Conservation (phyloP, 208 protist species). For the Acanthamoeba divionensis region DNA sequence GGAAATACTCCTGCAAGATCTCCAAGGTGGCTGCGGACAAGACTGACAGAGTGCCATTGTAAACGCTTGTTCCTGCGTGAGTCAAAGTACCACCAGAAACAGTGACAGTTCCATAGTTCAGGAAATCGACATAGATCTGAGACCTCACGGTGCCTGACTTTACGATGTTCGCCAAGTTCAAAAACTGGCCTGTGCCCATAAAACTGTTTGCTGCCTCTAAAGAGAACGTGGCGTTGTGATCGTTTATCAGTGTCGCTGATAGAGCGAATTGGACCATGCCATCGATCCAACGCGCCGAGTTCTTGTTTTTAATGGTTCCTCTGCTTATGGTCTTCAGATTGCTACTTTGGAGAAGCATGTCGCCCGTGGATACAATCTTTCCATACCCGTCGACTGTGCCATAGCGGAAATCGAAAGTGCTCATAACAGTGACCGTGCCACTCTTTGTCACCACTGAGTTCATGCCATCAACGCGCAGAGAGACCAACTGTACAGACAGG, state of each 20-base stretch:
- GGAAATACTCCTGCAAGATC: background rate
- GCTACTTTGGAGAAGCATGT: background rate
- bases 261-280: background rate
- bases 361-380: background rate
- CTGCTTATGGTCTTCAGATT: background rate
- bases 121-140: background rate
- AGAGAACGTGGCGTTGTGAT: background rate
- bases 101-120: background rate
- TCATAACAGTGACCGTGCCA: background rate
- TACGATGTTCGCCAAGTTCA: slow-evolving; percentile 13
- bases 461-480: slow-evolving; percentile 11
- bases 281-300: slow-evolving; percentile 13
- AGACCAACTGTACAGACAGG: background rate
- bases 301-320: background rate
- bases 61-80: background rate
- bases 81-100: background rate
- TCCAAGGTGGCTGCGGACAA: background rate
- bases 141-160: background rate
- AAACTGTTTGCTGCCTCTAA: background rate
- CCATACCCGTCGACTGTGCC: slow-evolving; percentile 18
- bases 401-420: no score
- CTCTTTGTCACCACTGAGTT: background rate
- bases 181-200: background rate
- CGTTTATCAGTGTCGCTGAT: slow-evolving; percentile 2
- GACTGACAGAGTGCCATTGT: background rate